Evolutionary conservation across 768 basidiomycete genomes (phyloP), one percentile per base, ranked within the genome.

Genomic region (Suillus discolor): DNA sequence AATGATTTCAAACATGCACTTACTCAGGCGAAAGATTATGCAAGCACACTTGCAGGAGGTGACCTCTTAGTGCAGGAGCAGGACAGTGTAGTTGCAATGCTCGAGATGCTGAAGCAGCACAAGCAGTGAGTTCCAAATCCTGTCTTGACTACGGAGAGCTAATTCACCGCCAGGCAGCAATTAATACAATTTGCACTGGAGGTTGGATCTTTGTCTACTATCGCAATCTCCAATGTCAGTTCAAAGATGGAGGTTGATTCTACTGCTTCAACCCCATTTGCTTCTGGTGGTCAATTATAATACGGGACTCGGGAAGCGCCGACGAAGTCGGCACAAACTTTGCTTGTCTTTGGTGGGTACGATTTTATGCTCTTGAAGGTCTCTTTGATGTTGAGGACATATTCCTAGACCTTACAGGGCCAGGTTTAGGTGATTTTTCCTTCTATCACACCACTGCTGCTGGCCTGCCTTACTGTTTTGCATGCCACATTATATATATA

Each of bases 231-330:
- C 6, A 66, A 67, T 3, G 68, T 67, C 15, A 77, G 81, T 28
- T 54, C 70, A 6, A 82, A 80, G 67, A 89, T 90, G 84, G 90
- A 91, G 69, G 75, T 92, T 45, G 90, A 92, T 71, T 92, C 90
- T 16, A 88, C 86, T 65, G 90, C 90, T 34, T 91, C 90, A 4
- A 92, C 90, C 4, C 90, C 90, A 13, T 79, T 73, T 82, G 66
- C 53, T 63, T 76, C 80, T 13, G 59, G 59, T 31, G 59, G 18
- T 31, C 59, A 60, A 20, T 42, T 31, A 12, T 60, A 3, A 60
- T 28, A 12, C 11, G 4, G 15, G 25, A 11, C n/a, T 57, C 44
- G 11, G 44, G 20, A 44, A 11, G 31, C 31, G 31, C 6, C 31
- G 31, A 31, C 11, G 11, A 11, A 11, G 45, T 45, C 6, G 20